Evolutionary conservation across 2,329 filamentous ascomycete species (phyloP), one percentile per base, ranked within the genome.

Genomic region (Sclerotinia borealis): DNA sequence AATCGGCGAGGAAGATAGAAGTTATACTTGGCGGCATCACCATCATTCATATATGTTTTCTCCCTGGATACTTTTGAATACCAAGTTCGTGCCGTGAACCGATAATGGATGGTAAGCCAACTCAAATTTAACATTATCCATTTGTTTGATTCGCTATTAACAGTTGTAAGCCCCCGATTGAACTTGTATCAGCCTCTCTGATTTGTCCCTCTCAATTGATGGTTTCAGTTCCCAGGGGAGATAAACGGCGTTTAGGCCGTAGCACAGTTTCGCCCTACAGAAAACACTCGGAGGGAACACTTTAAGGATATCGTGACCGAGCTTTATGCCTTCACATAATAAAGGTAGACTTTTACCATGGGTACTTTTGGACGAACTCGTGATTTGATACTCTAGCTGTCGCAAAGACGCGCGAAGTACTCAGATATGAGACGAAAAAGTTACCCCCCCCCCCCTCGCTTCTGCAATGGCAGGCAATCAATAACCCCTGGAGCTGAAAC

Each of bases 21-120:
- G 34, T 25, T 59, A 27, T 63, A 25, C 6, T 36, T 17, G 25
- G 27, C 9, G 34, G 61, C 22, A 50, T 3, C 22, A n/a, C 37
- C 17, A 48, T 22, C 45, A 37, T 31, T 47, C 43, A 62, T 62
- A 62, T 62, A 62, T 47, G 31, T 39, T 22, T 47, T 62, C 31
- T 10, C 4, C 19, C 6, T 22, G 15, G 6, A n/a, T 25, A 1
- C 2, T n/a, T 25, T 7, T 22, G 15, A 10, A n/a, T 25, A 1
- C 2, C 25, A 56, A 29, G 6, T 29, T 29, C 56, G 39, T 62
- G 41, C 31, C 59, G 59, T 45, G 59, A n/a, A 52, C 36, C 36
- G 37, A 55, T 8, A 31, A 61, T 47, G 29, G 15, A 43, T 39
- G 34, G 47, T 36, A 56, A 27, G 50, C 22, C 31, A 34, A 10